Evolutionary conservation across 2,329 filamentous ascomycete genomes (phyloP), one percentile per base, ranked within the genome.

Genomic region (Ophiostoma quercus): DNA sequence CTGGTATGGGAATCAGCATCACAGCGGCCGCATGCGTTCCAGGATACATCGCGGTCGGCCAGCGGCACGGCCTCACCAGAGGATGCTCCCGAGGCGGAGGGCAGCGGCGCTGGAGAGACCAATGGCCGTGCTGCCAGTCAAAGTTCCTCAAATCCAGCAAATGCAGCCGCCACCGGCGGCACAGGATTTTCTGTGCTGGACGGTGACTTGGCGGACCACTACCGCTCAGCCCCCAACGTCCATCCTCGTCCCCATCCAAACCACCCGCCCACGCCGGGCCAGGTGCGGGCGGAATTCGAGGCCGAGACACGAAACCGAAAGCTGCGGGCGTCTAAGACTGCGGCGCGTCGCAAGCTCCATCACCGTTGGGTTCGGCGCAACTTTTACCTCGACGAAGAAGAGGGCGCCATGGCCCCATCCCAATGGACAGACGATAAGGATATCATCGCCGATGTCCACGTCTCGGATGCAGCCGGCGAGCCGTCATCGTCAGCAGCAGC

Each of bases 381-480:
- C 54, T 96, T 95, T 75, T 96, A 95, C 75, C 85, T 92, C 0
- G 92, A 96, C 71, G 90, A 93, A 78, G 92, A 96, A 80, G 92
- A 96, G 77, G 92, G 92, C 2, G 85, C 86, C 11, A 77, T 79
- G n/a, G 82, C 86, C 1, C 90, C 90, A 0, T 82, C 85, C 7
- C 87, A 86, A 34, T 93, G 89, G 82, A 81, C 84, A 29, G 82
- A 85, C 5, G 84, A 86, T 16, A 84, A 90, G 60, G 88, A 89
- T 73, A 78, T 88, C 12, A 77, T 86, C 74, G 77, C 3, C 76
- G 19, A 60, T 25, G 14, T 2, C 7, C 16, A 32, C 32, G 19
- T 63, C 5, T 37, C 60, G 5, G 29, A 39, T 37, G 60, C 60
- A 25, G 60, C 60, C 12, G 60, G 32, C 32, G 60, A 37, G 32